Evolutionary conservation across 1,284 basidiomycete genomes (phyloP).

Genomic region (Trametes versicolor): DNA sequence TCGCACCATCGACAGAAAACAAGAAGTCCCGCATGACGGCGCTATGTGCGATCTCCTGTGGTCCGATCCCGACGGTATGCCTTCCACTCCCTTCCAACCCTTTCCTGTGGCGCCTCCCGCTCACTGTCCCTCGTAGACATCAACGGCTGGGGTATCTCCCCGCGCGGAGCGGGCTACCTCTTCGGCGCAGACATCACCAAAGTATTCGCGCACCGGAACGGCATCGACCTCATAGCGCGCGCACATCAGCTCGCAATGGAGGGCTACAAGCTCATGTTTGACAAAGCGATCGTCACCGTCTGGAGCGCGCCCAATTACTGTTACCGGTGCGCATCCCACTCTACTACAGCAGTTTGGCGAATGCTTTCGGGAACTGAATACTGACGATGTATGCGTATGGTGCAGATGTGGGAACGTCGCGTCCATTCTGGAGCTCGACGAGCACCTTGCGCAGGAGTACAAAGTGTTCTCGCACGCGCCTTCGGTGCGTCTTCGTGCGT

Average conservation of each 20-base stretch:
- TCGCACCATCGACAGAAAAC: conserved; percentile 93
- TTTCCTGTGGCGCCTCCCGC: conserved; percentile 6
- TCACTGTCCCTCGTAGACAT: conserved; percentile 68
- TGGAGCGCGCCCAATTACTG: conserved; percentile 99
- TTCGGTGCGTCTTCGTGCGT: conserved; percentile 51
- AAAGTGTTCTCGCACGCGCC: conserved; percentile 89
- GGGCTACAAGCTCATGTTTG: conserved; percentile 99
- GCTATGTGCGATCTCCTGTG: conserved; percentile 99
- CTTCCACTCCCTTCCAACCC: not conserved
- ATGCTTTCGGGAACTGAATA: no score
- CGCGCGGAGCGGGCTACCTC: conserved; percentile 94
- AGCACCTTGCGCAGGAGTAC: conserved; percentile 90
- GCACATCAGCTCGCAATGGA: conserved; percentile 99
- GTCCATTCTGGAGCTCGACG: conserved; percentile 92
- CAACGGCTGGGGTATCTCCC: conserved; percentile 95
- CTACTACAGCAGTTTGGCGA: no score
- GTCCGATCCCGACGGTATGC: conserved; percentile 95
- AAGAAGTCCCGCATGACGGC: conserved; percentile 99
- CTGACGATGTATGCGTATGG: not conserved
- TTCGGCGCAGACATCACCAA: conserved; percentile 96
- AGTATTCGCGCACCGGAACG: conserved; percentile 90
- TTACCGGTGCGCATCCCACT: conserved; percentile 83
- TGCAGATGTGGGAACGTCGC: conserved; percentile 93
- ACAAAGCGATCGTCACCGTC: conserved; percentile 94
- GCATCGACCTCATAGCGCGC: conserved; percentile 94